These are phyloP conservation scores for Rhodotorula graminis DNA, from an alignment of 768 basidiomycete species.

Conservation along the genomic window DNA sequence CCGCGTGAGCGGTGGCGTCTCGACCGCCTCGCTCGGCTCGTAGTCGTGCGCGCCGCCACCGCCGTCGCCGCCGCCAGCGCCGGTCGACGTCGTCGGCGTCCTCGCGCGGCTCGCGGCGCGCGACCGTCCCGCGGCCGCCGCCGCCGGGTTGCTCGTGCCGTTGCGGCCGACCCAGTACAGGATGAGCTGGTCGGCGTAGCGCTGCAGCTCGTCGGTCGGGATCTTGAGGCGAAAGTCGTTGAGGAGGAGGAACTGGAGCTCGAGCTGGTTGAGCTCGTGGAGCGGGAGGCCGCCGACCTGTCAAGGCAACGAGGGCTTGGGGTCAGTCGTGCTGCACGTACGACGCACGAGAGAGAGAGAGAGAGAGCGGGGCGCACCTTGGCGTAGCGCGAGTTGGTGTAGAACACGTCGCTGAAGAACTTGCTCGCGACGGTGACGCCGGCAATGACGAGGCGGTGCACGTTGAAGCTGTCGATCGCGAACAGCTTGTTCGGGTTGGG, in stretches of 20 bases:
- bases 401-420: constrained; percentile 97
- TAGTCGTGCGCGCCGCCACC: no score
- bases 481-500: constrained; percentile 55
- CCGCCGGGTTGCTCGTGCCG: not conserved
- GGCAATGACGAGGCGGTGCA: constrained; percentile 93
- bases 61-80: no score
- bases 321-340: no score
- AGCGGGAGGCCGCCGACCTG: constrained; percentile 94
- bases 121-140: not conserved
- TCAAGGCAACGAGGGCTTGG: not conserved
- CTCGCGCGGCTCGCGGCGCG: not conserved
- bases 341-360: not conserved
- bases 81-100: no score
- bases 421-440: constrained; percentile 99
- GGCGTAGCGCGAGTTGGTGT: constrained; percentile 96
- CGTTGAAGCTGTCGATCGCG: constrained; percentile 94
- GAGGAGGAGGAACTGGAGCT: constrained; percentile 90
- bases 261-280: constrained; percentile 87
- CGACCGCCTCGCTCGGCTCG: not conserved
- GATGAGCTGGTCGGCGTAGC: constrained; percentile 85
- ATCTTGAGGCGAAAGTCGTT: constrained; percentile 93
- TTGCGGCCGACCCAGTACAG: constrained; percentile 44
- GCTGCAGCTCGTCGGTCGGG: constrained; percentile 83
- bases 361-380: constrained; percentile 58
- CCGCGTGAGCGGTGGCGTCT: constrained; percentile 1